Percentiles rank a stretch among this genome's conserved stretches.
phyloP scores from a whole-genome alignment of 164 flowering plant species.

The Vitis cinerea region DNA sequence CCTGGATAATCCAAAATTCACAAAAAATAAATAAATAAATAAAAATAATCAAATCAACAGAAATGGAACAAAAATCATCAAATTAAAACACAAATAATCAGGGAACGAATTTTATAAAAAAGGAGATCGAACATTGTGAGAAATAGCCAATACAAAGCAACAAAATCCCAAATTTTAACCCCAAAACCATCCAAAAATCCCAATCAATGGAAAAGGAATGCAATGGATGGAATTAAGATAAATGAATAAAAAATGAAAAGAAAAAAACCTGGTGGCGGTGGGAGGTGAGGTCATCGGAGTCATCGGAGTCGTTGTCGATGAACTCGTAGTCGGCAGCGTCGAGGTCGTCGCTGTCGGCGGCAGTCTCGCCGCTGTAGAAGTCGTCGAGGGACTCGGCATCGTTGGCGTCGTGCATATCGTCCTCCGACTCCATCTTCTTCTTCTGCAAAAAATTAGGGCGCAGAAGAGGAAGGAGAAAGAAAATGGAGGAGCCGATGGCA shows the following conservation, averaged over 20 bases:
- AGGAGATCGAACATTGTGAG: background rate
- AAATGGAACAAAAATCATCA: no score
- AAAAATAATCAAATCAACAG: no score
- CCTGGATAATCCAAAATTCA: no score
- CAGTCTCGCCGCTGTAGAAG: conserved; percentile 43
- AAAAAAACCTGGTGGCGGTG: conserved; percentile 44
- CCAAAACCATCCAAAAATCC: background rate
- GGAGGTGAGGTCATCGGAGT: conserved; percentile 44
- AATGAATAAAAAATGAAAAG: background rate
- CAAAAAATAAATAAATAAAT: no score
- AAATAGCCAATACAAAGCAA: background rate
- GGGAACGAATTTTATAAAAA: background rate
- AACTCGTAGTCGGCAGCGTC: conserved; percentile 43
- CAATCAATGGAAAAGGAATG: background rate
- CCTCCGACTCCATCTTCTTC: conserved; percentile 46
- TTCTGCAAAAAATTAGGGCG: no score
- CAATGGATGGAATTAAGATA: background rate
- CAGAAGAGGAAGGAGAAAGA: no score
- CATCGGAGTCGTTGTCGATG: conserved; percentile 56
- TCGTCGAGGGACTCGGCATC: conserved; percentile 41
- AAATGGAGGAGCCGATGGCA: no score
- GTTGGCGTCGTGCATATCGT: conserved; percentile 43
- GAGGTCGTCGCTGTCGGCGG: conserved; percentile 31
- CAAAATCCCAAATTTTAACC: no score
- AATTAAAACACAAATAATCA: no score